Evolutionary conservation across 257 asterid genomes (phyloP), one percentile per base, ranked within the genome.

Genomic region (Solanum okadae): DNA sequence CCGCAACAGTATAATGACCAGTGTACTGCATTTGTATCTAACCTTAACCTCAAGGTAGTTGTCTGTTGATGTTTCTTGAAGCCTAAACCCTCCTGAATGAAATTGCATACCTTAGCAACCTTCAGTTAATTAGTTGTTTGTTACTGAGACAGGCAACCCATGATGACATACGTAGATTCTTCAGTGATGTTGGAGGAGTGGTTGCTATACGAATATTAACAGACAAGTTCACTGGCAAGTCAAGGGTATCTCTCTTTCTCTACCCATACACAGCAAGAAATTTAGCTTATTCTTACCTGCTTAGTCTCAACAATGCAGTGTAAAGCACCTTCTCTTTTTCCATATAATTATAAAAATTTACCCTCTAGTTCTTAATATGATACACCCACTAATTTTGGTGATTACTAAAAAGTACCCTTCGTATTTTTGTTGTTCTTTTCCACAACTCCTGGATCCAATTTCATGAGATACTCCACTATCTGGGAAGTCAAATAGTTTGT

Each of bases 101-200:
- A 27, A 46, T 82, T 29, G 14, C 86, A 10, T 46, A 31, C 42
- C 70, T 82, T 82, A 82, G 86, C 29, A 0, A 20, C 27, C 27
- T 46, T 29, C 68, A 49, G 49, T 78, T 63, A 49, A 31, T 16
- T 88, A 42, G 85, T 83, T 37, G 65, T 61, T 85, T 86, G 14
- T 87, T 65, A 87, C 88, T 88, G 82, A 72, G 89, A 89, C 94
- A 97, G 99, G 94, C 96, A 65, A 96, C 92, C 3, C 93, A 90
- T 70, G 92, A 93, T 35, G 96, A 96, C 87, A 89, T 97, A 71
- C 94, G 86, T 31, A 90, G 91, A 81, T 96, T 97, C 92, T 97
- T 96, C 90, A 90, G 94, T 85, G 99, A 95, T 89, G 94, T 90
- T 91, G 99, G 99, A 81, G 99, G 99, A 87, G 96, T 96, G 86